Percentiles rank a stretch among this genome's conserved stretches.
Evolutionary conservation across 441 rosid genomes (phyloP).

Genomic region (Corymbia citriodora): DNA sequence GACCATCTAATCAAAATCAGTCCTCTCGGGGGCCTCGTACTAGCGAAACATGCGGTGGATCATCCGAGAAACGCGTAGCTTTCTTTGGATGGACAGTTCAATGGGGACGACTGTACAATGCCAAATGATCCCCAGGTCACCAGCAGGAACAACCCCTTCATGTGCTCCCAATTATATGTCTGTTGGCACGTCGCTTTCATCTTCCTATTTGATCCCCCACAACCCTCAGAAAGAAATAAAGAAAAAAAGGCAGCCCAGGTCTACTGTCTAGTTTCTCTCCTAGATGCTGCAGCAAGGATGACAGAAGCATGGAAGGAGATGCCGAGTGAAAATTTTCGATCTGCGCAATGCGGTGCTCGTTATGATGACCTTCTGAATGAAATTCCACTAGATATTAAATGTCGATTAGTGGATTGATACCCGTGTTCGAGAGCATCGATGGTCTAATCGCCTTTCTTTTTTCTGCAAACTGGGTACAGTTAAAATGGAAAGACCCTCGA

Average conservation of each 20-base stretch:
- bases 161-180: neutral
- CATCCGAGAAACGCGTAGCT: neutral
- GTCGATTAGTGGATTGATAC: neutral
- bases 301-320: neutral
- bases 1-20: neutral
- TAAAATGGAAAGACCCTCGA: neutral
- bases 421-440: neutral
- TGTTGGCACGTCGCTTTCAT: neutral
- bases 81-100: neutral
- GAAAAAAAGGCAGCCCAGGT: neutral
- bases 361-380: neutral
- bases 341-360: neutral
- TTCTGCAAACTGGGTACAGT: neutral
- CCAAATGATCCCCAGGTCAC: neutral
- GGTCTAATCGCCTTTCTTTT: neutral
- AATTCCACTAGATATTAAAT: neutral
- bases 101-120: neutral
- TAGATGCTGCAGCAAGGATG: neutral
- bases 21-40: neutral
- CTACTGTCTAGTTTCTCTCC: neutral
- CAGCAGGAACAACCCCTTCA: neutral
- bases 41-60: neutral
- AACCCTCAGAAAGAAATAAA: neutral
- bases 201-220: neutral
- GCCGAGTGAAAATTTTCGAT: neutral